Conservation (phyloP, 345 rosid species). For the Carallia brachiata region DNA sequence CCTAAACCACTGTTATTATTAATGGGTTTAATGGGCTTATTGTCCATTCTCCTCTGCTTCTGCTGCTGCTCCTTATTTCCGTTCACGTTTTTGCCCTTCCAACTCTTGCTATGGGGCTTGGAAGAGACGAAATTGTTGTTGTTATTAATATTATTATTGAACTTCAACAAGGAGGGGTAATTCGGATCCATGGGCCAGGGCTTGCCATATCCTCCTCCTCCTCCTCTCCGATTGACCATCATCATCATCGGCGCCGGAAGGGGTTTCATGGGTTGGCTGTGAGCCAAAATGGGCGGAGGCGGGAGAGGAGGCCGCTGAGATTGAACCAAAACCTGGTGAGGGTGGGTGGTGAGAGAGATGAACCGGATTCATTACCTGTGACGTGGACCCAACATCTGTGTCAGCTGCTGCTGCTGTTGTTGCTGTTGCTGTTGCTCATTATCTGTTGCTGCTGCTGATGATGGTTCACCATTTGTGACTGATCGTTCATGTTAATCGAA, state of each 20-base stretch:
- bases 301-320: slow-evolving; percentile 41
- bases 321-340: slow-evolving; percentile 38
- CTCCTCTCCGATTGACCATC: slow-evolving; percentile 43
- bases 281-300: slow-evolving; percentile 25
- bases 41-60: slow-evolving; percentile 49
- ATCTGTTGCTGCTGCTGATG: not conserved
- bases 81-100: slow-evolving; percentile 76
- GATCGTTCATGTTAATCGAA: slow-evolving; percentile 49
- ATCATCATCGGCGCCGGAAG: slow-evolving; percentile 55
- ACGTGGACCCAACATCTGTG: slow-evolving; percentile 43
- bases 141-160: slow-evolving; percentile 6
- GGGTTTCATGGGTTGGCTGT: slow-evolving; percentile 37
- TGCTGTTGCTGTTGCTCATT: too few relatives aligned
- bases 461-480: slow-evolving; percentile 41
- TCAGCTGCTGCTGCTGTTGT: slow-evolving; percentile 28
- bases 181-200: slow-evolving; percentile 30
- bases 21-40: slow-evolving; percentile 24
- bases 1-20: slow-evolving; percentile 22
- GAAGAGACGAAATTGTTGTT: slow-evolving; percentile 23
- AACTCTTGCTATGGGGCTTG: slow-evolving; percentile 37
- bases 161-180: slow-evolving; percentile 17
- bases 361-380: slow-evolving; percentile 43
- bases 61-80: slow-evolving; percentile 13
- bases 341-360: slow-evolving; percentile 44
- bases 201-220: slow-evolving; percentile 26